Evolutionary conservation across 2,329 filamentous ascomycete species (phyloP), one percentile per base, ranked within the genome.

Genomic region (Hypoxylon sp.): DNA sequence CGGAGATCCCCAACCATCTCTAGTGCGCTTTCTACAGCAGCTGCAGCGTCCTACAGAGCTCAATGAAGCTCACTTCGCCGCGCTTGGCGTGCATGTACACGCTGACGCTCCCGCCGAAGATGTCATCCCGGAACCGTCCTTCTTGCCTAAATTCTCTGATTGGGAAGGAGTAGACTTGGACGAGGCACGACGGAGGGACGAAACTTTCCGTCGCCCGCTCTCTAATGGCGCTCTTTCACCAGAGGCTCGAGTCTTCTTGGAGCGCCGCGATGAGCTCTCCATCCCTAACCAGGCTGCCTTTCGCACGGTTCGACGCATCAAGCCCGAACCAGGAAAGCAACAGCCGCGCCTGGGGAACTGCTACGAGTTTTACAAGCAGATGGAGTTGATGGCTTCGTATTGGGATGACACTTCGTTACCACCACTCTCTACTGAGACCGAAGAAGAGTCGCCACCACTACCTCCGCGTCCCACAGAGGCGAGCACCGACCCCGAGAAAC

Each of bases 341-440:
- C 81, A 85, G 37, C 83, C 85, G 31, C 85, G 88, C 5, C 78
- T 91, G 6, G 89, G 89, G 13, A 90, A 90, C 71, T 85, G 87
- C 4, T 91, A 90, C 72, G 89, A 91, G 77, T 91, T 91, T 78
- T 91, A 86, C 79, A 87, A 87, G 57, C 86, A 88, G 71, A 81
- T 91, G 19, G 89, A 91, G 72, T 76, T 83, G 26, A 84, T 90
- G 74, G 86, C 87, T 1, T 74, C 81, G 0, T 91, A 84, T 73
- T 91, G 89, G 89, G 86, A 89, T 33, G 89, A 91, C 73, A 86
- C 88, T 0, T 87, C 87, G 4, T 53, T 78, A 35, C 75, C 72
- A 13, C 73, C 74, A 2, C 61, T 67, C 31, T 55, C 59, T 1
- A 59, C 63, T 3, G 56, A 53, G 17, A 69, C 44, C 61, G 68